Base-by-base conservation (phyloP, 208 protist species). In the Leishmania aethiopica region DNA sequence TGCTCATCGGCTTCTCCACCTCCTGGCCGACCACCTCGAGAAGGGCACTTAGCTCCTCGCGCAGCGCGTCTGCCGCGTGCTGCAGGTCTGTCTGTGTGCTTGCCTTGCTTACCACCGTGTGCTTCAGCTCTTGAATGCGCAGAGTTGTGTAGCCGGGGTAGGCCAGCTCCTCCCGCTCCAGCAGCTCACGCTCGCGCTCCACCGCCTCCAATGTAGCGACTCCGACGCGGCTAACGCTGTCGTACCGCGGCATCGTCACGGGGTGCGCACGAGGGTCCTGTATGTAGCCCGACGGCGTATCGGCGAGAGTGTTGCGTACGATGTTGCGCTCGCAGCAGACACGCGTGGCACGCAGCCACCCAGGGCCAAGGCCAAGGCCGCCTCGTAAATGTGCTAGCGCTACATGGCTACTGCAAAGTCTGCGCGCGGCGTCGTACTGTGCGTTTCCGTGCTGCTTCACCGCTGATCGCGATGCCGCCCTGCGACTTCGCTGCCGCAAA, bases 221-320 rank as follows among this genome's bases (percentile, higher is more conserved):
- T 4, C 67, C 79, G n/a, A 78, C 55, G 73, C 78, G 78, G 47
- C 75, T 85, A 59, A 86, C 57, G 67, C 77, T 82, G 79, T 86
- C 82, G 79, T 94, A 93, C 6, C 81, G 84, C 42, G 86, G 77
- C 91, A 94, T 94, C 74, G 72, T 84, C 62, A 42, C 51, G 32
- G 91, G 91, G 66, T 87, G 51, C 53, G 76, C 87, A 47, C 83
- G 84, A 51, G 91, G 91, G 82, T 96, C 93, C 76, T 93, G 89
- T 53, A 93, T 87, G 81, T 96, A 96, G 45, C 91, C 93, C 4
- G 91, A 93, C 1, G 90, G 91, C 7, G 91, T 96, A 69, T 94
- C 93, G 0, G 89, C 86, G 37, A 96, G 79, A 2, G 93, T 94
- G 73, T 96, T 92, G 60, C 89, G 82, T 32, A 84, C 74, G 64